Percentiles rank a stretch among this genome's conserved stretches.
phyloP scores from a whole-genome alignment of 129 eudicot species.

The Apium graveolens region DNA sequence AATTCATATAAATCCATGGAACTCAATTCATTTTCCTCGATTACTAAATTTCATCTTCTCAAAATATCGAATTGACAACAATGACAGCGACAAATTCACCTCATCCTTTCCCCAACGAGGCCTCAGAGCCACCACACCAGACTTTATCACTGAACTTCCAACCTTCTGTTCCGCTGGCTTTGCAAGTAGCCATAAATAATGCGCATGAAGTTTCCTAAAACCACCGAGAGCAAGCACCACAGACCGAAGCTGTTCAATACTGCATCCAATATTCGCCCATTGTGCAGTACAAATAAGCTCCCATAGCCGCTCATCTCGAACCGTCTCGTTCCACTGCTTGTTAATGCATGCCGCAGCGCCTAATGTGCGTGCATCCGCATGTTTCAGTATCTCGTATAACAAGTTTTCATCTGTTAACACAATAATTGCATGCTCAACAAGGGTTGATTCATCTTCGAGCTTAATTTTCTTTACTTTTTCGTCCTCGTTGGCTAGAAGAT shows the following conservation, averaged over 20 bases:
- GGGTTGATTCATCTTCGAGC: not conserved
- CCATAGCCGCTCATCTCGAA: conserved; percentile 81
- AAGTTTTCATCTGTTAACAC: conserved; percentile 62
- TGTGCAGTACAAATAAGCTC: conserved; percentile 79
- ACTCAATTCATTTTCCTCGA: conserved; percentile 22
- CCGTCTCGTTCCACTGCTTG: conserved; percentile 55
- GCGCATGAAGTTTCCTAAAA: conserved; percentile 68
- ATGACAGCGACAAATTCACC: conserved; percentile 64
- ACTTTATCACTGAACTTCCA: not conserved
- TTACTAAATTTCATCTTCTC: conserved; percentile 60
- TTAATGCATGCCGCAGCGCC: conserved; percentile 67
- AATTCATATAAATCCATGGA: no score
- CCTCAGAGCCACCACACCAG: conserved; percentile 9
- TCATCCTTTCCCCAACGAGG: conserved; percentile 91
- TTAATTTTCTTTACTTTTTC: conserved; percentile 25
- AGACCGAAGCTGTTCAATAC: conserved; percentile 54
- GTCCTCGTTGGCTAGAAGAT: conserved; percentile 5
- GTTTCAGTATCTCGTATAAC: conserved; percentile 59
- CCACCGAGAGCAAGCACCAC: conserved; percentile 90
- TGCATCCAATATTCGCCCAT: conserved; percentile 31
- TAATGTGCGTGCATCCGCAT: conserved; percentile 60
- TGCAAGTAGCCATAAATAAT: conserved; percentile 56
- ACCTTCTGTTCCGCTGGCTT: conserved; percentile 45
- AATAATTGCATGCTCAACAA: not conserved
- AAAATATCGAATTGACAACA: conserved; percentile 66